phyloP scores from a whole-genome alignment of 805 yeast genomes.

The Helenozyma baotianmanensis region DNA sequence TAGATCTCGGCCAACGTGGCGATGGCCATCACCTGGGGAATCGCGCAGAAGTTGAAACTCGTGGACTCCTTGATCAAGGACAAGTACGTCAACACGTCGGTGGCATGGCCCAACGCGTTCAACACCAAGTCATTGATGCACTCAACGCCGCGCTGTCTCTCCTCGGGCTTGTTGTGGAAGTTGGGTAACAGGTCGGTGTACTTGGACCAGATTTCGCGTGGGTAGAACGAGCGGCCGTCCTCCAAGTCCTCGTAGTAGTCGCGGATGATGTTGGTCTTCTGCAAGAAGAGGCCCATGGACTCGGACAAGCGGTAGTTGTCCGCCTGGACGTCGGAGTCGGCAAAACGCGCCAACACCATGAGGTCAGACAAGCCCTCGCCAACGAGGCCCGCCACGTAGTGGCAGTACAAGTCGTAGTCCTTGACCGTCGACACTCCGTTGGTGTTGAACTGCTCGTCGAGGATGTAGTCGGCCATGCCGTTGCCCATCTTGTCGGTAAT shows the following conservation, averaged over 20 bases:
- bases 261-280: constrained; percentile 92
- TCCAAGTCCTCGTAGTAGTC: constrained; percentile 89
- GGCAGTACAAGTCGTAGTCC: constrained; percentile 90
- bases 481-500: constrained; percentile 87
- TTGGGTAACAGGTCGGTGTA: constrained; percentile 63
- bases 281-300: constrained; percentile 93
- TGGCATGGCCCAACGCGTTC: constrained; percentile 73
- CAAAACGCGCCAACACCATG: constrained; percentile 71
- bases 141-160: constrained; percentile 56
- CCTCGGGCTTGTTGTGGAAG: constrained; percentile 42
- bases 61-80: constrained; percentile 76
- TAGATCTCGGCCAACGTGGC: constrained; percentile 86
- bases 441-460: constrained; percentile 69
- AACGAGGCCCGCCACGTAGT: constrained; percentile 95
- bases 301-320: constrained; percentile 58
- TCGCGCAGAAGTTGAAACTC: constrained; percentile 86
- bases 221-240: constrained; percentile 96
- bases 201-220: constrained; percentile 85
- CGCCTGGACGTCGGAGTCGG: constrained; percentile 43
- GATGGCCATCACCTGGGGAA: constrained; percentile 98
- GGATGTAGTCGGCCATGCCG: constrained; percentile 94
- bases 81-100: constrained; percentile 71
- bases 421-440: constrained; percentile 73
- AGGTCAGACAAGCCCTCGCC: constrained; percentile 92
- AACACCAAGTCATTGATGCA: constrained; percentile 81